phyloP scores from a whole-genome alignment of 163 green algal species.

The Volvox carteri region DNA sequence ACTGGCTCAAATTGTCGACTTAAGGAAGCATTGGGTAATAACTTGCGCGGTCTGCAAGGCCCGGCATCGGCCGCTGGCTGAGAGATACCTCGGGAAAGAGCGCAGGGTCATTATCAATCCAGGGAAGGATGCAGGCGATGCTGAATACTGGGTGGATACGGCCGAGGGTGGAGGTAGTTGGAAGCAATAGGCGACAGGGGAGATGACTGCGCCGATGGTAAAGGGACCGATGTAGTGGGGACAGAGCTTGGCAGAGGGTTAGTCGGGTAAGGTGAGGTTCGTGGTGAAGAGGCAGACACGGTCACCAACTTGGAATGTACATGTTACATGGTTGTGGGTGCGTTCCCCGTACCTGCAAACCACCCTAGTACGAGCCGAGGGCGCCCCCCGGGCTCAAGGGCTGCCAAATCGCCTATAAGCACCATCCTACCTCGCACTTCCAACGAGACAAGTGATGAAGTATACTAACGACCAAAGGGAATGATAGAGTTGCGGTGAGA shows the following conservation, averaged over 20 bases:
- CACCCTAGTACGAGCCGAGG: too few relatives aligned
- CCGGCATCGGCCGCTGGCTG: background rate
- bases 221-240: conserved; percentile 47
- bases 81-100: conserved; percentile 36
- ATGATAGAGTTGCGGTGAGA: too few relatives aligned
- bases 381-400: too few relatives aligned
- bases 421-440: too few relatives aligned
- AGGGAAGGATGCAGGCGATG: conserved; percentile 50
- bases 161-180: conserved; percentile 26
- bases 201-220: conserved; percentile 34
- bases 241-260: conserved; percentile 37
- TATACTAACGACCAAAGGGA: too few relatives aligned
- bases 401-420: too few relatives aligned
- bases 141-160: conserved; percentile 52
- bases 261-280: too few relatives aligned
- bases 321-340: too few relatives aligned
- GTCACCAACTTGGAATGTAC: conserved; percentile 51
- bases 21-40: background rate
- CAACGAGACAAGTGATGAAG: too few relatives aligned
- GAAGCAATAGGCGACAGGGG: conserved; percentile 35
- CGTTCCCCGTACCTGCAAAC: too few relatives aligned
- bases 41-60: background rate
- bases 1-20: background rate
- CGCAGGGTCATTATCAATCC: background rate
- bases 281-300: conserved; percentile 46